phyloP scores from a whole-genome alignment of 139 green algal genomes.

The Closterium sp. region DNA sequence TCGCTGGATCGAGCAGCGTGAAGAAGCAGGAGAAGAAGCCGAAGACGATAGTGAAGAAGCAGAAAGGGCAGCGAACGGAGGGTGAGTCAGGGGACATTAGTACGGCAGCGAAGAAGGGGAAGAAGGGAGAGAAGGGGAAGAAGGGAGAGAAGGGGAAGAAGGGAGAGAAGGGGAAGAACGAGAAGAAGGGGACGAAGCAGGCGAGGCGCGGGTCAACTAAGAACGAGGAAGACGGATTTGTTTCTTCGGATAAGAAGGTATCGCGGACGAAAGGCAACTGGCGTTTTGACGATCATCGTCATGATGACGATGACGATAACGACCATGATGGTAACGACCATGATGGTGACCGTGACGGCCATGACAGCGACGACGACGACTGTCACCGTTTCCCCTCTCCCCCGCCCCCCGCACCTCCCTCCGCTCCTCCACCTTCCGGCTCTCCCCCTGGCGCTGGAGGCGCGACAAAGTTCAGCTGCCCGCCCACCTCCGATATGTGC shows the following conservation, averaged over 20 bases:
- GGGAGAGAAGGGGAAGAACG: too few species aligned
- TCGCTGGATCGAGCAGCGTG: background rate
- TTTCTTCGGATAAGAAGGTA: background rate
- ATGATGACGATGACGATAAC: background rate
- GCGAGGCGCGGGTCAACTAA: background rate
- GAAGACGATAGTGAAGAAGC: background rate
- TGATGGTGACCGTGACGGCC: background rate
- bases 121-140: constrained; percentile 9
- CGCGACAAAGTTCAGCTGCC: background rate
- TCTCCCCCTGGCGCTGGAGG: background rate
- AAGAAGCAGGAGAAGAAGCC: background rate
- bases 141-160: background rate
- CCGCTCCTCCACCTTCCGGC: background rate
- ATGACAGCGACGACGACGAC: background rate
- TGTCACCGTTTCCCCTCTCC: background rate
- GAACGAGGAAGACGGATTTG: too few species aligned
- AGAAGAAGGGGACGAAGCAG: background rate
- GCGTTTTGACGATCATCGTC: background rate
- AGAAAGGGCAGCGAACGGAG: background rate
- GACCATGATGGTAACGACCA: background rate
- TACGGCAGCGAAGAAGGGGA: background rate
- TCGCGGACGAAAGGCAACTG: background rate
- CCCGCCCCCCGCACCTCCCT: background rate
- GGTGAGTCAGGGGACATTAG: background rate
- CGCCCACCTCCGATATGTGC: background rate